A percentile compares a stretch with the other conserved stretches of the same genome.
phyloP scores from a whole-genome alignment of 352 stramenopile species.

The Blastocystis sp. region DNA sequence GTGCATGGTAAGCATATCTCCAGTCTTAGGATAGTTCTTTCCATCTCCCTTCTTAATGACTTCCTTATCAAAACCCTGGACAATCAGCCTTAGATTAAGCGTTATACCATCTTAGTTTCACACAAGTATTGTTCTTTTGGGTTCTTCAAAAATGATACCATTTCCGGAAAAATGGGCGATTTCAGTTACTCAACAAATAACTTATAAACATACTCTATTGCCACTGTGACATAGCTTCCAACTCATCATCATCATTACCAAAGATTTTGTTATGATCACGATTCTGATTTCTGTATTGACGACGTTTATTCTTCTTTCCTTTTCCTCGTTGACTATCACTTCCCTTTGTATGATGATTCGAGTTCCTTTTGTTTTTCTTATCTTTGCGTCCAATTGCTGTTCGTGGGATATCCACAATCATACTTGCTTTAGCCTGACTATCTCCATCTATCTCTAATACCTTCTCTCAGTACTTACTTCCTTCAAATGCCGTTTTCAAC shows the following conservation, averaged over 20 bases:
- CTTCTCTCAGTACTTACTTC: not conserved
- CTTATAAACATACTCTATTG: conserved; percentile 14
- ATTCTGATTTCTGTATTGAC: not conserved
- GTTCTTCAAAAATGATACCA: not conserved
- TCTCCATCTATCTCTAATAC: not conserved
- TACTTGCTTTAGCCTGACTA: not conserved
- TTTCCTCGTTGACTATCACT: not conserved
- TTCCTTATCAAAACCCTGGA: conserved; percentile 67
- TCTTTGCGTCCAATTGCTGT: not conserved
- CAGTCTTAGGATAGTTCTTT: conserved; percentile 64
- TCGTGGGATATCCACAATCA: conserved; percentile 30
- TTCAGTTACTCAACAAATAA: not conserved
- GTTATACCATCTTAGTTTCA: not conserved
- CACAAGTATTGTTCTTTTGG: not conserved
- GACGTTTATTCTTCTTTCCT: conserved; percentile 22
- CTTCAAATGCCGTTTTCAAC: conserved; percentile 16
- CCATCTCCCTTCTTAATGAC: conserved; percentile 66
- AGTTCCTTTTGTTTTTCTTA: conserved; percentile 42
- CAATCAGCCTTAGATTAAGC: not conserved
- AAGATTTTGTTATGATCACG: conserved; percentile 33
- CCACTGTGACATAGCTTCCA: not conserved
- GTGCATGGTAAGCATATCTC: conserved; percentile 67
- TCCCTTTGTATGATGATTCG: not conserved
- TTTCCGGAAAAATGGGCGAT: not conserved
- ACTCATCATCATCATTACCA: conserved; percentile 23